Base-by-base conservation (phyloP, 495 filamentous ascomycete species). In the Xylaria scruposa region DNA sequence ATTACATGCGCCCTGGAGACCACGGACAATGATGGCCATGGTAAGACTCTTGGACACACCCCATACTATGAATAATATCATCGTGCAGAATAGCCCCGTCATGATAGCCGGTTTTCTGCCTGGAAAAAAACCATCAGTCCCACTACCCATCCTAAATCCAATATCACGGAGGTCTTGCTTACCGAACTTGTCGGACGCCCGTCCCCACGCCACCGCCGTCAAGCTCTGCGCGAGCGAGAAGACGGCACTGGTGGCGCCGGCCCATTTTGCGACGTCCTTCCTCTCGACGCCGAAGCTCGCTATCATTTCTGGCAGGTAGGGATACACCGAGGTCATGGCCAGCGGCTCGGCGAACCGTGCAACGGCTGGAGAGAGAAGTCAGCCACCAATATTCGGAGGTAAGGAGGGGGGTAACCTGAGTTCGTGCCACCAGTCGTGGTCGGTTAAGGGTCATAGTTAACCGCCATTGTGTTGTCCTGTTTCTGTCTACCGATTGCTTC, bases 241-340 rank as follows among this genome's bases (percentile, higher is more conserved):
- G 73, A 91, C 84, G 68, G 92, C 90, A 2, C 89, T 90, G 0
- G 90, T 89, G 72, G 94, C 84, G 42, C 93, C 84, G 15, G 91
- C 92, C 90, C 91, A 95, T 86, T 89, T 89, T 60, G 91, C 93
- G 58, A 97, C 87, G 31, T 94, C 85, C 61, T 89, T 85, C 71
- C 89, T 85, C 31, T 90, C 85, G n/a, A 97, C 86, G 21, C 90
- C 89, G 71, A 97, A 91, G 81, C 86, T 90, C 73, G 91, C 88
- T 64, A 96, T 92, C 90, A 97, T 94, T 83, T 94, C 95, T 31
- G 92, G 93, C 47, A 98, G 86, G 79, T 98, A 98, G 19, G 95
- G 95, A 72, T 92, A 93, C 72, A 97, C 89, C 10, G 92, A 94
- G 6, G 94, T 97, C 73, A 94, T 83, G 31, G 93, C 91, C 49